Base-by-base conservation (phyloP, 768 basidiomycete genomes). In the Naganishia antarctica region DNA sequence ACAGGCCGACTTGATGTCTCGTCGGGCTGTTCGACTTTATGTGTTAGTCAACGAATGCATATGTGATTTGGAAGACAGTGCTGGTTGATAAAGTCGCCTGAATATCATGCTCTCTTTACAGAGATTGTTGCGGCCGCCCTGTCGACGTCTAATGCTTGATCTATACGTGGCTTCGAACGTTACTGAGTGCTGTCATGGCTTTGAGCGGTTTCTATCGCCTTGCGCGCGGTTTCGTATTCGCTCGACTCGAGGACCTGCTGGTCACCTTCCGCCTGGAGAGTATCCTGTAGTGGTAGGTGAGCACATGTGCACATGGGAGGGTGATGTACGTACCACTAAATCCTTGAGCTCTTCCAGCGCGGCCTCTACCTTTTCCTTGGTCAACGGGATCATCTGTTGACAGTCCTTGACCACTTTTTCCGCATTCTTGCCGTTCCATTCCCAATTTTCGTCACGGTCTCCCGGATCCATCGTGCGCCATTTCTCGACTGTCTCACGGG, bases 301-400 rank as follows among this genome's bases (percentile, higher is more conserved):
- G 53, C 23, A 15, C 21, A 41, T 37, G 15, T 29, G 13, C 43
- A 44, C n/a, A 21, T 9, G n/a, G n/a, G 6, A 50, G 16, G 32
- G 2, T 1, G 26, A 11, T 4, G 8, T 31, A 58, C 64, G 26
- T 15, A 70, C 69, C 43, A 70, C 47, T 46, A 70, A 23, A 32
- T 70, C 69, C 21, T 47, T 45, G 4, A 70, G 50, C 26, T 64
- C 61, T 23, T 67, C 62, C 23, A 64, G 26, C n/a, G 66, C 69
- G 23, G 67, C 64, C 1, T 53, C 37, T 2, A 65, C 63, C n/a
- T 65, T 62, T 32, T 63, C 60, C 51, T 66, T 53, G 15, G 69
- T 60, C 18, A 67, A 63, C n/a, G 62, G 66, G 18, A 70, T 66
- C 69, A 70, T 70, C 51, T 70, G 69, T 26, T 61, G 28, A 43